Evolutionary conservation across 306 rosid species (phyloP).

Genomic region (Corylus heterophylla): DNA sequence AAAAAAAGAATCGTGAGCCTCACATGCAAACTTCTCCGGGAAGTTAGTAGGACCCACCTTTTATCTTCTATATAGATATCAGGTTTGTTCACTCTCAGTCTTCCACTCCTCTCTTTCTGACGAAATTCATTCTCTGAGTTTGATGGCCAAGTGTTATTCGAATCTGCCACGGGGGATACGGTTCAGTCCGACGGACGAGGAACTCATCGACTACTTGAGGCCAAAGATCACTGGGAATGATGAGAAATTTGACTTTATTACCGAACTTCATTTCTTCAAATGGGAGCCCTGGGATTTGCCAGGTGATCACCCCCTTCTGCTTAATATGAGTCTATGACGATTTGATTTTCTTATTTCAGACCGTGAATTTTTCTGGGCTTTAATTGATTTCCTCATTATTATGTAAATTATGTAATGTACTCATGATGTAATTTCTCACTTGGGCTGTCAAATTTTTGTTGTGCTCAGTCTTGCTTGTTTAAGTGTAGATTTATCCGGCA

Average conservation of each 20-base stretch:
- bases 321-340: background rate
- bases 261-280: constrained; percentile 79
- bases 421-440: background rate
- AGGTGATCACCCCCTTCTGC: constrained; percentile 39
- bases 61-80: too few species aligned
- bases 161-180: constrained; percentile 77
- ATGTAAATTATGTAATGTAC: background rate
- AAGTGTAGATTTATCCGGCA: constrained; percentile 61
- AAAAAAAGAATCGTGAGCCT: too few species aligned
- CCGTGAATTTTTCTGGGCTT: too few species aligned
- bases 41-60: too few species aligned
- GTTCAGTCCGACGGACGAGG: constrained; percentile 82
- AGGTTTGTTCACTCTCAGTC: too few species aligned
- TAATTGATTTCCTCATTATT: background rate
- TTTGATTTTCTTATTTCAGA: too few species aligned
- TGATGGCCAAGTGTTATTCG: constrained; percentile 38
- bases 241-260: constrained; percentile 68
- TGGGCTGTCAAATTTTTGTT: background rate
- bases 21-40: too few species aligned
- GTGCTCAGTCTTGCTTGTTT: background rate
- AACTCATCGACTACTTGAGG: constrained; percentile 69
- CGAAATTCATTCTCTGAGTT: background rate
- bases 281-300: constrained; percentile 97
- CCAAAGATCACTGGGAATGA: constrained; percentile 69
- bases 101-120: too few species aligned